Percentiles rank a stretch among this genome's conserved stretches.
phyloP scores from a whole-genome alignment of 208 protist species.

The Trypanosoma cruzi region DNA sequence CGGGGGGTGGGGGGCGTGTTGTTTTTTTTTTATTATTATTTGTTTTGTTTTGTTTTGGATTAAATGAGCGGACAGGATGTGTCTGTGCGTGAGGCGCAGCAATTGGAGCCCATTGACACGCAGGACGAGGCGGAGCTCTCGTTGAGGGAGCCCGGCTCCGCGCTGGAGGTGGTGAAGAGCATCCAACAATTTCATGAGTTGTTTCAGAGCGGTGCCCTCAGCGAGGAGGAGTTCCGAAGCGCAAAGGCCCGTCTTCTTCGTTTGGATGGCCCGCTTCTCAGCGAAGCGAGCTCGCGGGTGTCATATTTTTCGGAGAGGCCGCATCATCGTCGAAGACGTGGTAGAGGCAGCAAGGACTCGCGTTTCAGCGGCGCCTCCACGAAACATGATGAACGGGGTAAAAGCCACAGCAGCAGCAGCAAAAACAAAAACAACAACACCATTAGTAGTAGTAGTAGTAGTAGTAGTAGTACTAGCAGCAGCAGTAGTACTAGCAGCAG shows the following conservation, averaged over 20 bases:
- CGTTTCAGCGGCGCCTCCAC: slow-evolving; percentile 10
- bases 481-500: slow-evolving; percentile 37
- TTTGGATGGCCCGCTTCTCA: background rate
- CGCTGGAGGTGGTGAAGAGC: slow-evolving; percentile 48
- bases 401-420: slow-evolving; percentile 23
- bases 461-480: too few relatives aligned
- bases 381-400: slow-evolving; percentile 18
- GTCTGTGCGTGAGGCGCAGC: too few relatives aligned
- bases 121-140: background rate
- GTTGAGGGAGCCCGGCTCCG: background rate
- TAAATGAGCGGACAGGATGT: too few relatives aligned
- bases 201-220: slow-evolving; percentile 66
- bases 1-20: too few relatives aligned
- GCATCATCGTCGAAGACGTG: background rate
- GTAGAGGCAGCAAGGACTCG: slow-evolving; percentile 3
- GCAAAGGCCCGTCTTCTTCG: slow-evolving; percentile 74
- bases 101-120: too few relatives aligned
- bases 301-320: background rate
- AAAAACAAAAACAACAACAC: too few relatives aligned
- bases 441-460: too few relatives aligned
- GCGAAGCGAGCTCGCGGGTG: background rate
- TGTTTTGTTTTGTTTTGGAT: too few relatives aligned
- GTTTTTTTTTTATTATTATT: too few relatives aligned
- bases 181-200: slow-evolving; percentile 70
- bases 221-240: slow-evolving; percentile 67